These are phyloP conservation scores for Boletus vermiculosoides DNA, from an alignment of 768 basidiomycete species.

Conservation along the genomic window DNA sequence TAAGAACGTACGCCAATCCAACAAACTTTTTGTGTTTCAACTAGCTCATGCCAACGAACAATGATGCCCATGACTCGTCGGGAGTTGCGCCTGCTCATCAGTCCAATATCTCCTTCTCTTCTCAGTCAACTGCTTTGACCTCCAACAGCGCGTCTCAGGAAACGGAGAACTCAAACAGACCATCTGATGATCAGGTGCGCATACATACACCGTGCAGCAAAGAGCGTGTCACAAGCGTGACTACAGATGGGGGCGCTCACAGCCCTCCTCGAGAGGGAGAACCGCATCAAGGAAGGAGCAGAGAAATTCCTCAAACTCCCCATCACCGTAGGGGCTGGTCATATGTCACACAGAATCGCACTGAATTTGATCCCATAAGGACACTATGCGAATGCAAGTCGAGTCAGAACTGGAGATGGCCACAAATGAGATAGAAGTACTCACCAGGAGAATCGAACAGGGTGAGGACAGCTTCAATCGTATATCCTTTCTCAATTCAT, in stretches of 20 bases:
- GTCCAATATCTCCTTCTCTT: constrained; percentile 30
- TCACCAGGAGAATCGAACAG: constrained; percentile 52
- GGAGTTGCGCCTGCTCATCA: constrained; percentile 20
- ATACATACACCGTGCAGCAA: neutral
- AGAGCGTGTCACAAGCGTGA: constrained; percentile 4
- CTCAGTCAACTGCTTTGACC: constrained; percentile 29
- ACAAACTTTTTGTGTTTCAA: neutral
- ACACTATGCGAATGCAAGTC: constrained; percentile 66
- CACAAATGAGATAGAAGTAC: constrained; percentile 64
- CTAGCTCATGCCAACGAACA: constrained; percentile 29
- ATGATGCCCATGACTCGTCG: constrained; percentile 28
- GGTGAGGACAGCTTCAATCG: constrained; percentile 27
- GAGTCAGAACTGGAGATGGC: constrained; percentile 77
- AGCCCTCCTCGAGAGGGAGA: constrained; percentile 69
- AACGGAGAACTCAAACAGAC: constrained; percentile 19
- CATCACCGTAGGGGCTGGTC: constrained; percentile 40
- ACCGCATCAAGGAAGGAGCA: constrained; percentile 86
- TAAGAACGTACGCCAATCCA: no score
- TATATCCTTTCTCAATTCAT: neutral
- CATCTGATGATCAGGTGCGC: constrained; percentile 32
- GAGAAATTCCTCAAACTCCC: constrained; percentile 81
- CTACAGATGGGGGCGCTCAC: constrained; percentile 65
- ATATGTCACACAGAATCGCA: constrained; percentile 4
- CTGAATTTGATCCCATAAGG: constrained; percentile 37
- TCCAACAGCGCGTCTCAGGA: constrained; percentile 26